These are phyloP conservation scores for Meyerozyma sp. DNA, from an alignment of 1,139 yeast species.

Conservation along the genomic window DNA sequence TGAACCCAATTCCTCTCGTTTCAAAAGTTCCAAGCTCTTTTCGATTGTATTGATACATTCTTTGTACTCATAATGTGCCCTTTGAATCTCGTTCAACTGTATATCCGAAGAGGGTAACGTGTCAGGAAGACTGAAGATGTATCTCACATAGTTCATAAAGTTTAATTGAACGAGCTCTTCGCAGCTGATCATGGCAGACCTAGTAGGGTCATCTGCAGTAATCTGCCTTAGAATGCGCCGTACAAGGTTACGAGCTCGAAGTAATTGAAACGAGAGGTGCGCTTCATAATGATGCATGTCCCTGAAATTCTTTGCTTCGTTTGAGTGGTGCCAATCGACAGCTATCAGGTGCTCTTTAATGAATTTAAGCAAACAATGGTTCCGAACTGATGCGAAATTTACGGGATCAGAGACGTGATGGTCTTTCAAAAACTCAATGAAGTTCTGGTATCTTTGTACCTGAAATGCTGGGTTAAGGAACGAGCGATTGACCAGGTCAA, in stretches of 20 bases:
- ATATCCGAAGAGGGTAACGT: slow-evolving; percentile 9
- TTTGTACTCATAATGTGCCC: slow-evolving; percentile 27
- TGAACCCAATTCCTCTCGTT: slow-evolving; percentile 29
- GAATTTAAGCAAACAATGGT: slow-evolving; percentile 33
- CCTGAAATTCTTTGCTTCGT: slow-evolving; percentile 6
- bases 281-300: slow-evolving; percentile 27
- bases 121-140: slow-evolving; percentile 28
- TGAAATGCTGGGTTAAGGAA: slow-evolving; percentile 29
- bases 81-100: slow-evolving; percentile 16
- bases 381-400: slow-evolving; percentile 37
- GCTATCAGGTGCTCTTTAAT: slow-evolving; percentile 14
- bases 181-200: slow-evolving; percentile 11
- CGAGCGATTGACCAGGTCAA: slow-evolving; percentile 15
- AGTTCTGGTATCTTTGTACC: slow-evolving; percentile 28
- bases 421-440: slow-evolving; percentile 27
- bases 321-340: not conserved
- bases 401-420: slow-evolving; percentile 36
- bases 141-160: slow-evolving; percentile 35
- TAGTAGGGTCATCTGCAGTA: not conserved
- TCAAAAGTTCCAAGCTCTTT: slow-evolving; percentile 20
- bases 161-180: slow-evolving; percentile 39
- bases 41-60: slow-evolving; percentile 21
- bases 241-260: slow-evolving; percentile 23
- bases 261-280: slow-evolving; percentile 26
- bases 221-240: slow-evolving; percentile 18